Evolutionary conservation across 352 stramenopile species (phyloP), one percentile per base, ranked within the genome.

Genomic region (Globisporangium takayamanum): DNA sequence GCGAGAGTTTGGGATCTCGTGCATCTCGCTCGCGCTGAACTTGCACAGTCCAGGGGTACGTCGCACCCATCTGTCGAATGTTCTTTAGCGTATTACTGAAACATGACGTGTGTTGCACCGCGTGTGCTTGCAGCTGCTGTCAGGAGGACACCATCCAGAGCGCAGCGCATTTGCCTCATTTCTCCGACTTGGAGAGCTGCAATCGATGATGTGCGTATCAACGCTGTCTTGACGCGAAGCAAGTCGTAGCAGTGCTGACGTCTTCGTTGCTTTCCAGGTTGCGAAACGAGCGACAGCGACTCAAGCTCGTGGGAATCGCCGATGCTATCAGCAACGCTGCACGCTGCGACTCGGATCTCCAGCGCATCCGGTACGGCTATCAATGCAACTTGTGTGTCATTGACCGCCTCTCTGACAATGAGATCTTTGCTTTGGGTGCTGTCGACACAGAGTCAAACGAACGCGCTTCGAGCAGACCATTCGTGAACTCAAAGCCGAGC

Each of bases 1-100:
- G 26, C 22, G 47, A 2, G 26, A 58, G 22, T 68, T 44, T 51
- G 46, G 50, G 7, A 67, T 68, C 48, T 53, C 62, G 26, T 61
- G 57, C 28, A 49, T 68, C 28, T 58, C 62, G 12, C 54, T 45
- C n/a, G 37, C 33, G 26, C 57, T 64, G 10, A 68, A 68, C 42
- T 26, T 66, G 46, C 62, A 68, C 62, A 66, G 57, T 60, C 20
- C 42, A 20, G 62, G 57, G 0, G 62, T 68, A 61, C 26, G 58
- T 44, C 5, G 10, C 12, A 18, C 14, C 0, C 25, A n/a, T 12
- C 15, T 50, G 4, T 25, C 11, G 37, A 5, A 0, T 20, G 20
- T 8, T 22, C 15, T 20, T 18, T 20, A 22, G 41, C 14, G 5
- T 47, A 22, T 1, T 0, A 18, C 14, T 47, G 11, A 8, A 47